Percentiles rank a stretch among this genome's conserved stretches.
These are phyloP conservation scores for Zalerion maritima DNA, from an alignment of 495 filamentous ascomycete genomes.

Conservation along the genomic window DNA sequence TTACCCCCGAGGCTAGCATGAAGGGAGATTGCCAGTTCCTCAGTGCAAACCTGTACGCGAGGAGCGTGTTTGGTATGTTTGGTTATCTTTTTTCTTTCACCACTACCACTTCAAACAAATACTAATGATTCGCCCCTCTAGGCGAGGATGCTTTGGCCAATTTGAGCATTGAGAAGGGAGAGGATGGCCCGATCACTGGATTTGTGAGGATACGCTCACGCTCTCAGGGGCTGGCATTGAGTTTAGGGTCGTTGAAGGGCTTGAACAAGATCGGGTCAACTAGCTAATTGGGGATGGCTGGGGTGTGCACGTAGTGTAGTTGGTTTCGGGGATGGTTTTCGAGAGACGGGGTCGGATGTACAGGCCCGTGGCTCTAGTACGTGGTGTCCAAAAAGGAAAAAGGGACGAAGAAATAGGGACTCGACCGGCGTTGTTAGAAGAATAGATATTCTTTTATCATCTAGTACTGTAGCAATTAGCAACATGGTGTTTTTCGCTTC, in stretches of 20 bases:
- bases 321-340: no score
- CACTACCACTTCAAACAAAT: constrained; percentile 1
- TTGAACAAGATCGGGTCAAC: constrained; percentile 62
- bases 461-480: no score
- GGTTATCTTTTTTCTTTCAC: constrained; percentile 1
- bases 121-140: constrained; percentile 30
- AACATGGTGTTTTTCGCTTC: no score
- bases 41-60: constrained; percentile 92
- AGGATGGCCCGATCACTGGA: constrained; percentile 91
- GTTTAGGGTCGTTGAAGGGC: constrained; percentile 88
- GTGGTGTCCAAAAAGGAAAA: no score
- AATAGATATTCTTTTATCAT: no score
- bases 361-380: no score
- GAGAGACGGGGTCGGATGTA: no score
- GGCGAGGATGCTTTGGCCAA: constrained; percentile 98
- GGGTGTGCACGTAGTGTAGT: no score
- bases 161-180: constrained; percentile 92
- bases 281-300: no score
- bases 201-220: constrained; percentile 97
- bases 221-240: constrained; percentile 88
- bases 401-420: no score
- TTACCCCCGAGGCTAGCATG: constrained; percentile 91
- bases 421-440: no score
- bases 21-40: constrained; percentile 97
- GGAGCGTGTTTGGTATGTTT: constrained; percentile 95